phyloP scores from a whole-genome alignment of 2,329 filamentous ascomycete genomes.

The Fusarium anguioides region DNA sequence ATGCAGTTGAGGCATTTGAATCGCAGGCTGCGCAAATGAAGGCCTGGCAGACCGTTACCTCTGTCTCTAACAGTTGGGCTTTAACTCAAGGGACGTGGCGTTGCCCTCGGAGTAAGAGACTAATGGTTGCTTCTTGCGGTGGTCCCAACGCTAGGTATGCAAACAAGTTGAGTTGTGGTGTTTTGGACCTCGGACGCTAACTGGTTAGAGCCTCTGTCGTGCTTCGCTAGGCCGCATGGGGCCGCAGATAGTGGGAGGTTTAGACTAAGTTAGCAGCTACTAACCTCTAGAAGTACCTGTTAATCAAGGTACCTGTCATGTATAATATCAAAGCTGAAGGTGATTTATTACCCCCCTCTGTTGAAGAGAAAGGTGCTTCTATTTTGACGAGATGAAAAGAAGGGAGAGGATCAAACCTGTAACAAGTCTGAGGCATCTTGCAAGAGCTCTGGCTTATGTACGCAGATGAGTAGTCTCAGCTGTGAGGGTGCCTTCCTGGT shows the following conservation, averaged over 20 bases:
- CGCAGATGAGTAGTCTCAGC: conserved; percentile 1
- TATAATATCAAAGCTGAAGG: not conserved
- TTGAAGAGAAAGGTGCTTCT: no score
- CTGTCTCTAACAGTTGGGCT: conserved; percentile 12
- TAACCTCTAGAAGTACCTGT: no score
- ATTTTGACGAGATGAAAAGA: not conserved
- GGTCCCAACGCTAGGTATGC: conserved; percentile 41
- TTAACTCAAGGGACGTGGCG: conserved; percentile 18
- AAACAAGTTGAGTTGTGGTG: conserved; percentile 33
- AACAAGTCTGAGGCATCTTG: conserved; percentile 1
- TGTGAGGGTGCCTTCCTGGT: conserved; percentile 17
- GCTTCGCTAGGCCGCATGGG: not conserved
- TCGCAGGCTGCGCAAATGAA: not conserved
- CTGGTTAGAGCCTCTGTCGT: conserved; percentile 22
- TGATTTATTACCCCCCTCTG: no score
- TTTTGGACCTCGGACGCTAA: conserved; percentile 22
- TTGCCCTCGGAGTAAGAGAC: conserved; percentile 16
- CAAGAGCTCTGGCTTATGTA: not conserved
- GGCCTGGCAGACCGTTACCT: conserved; percentile 9
- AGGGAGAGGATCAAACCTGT: not conserved
- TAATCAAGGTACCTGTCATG: not conserved
- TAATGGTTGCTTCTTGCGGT: conserved; percentile 43
- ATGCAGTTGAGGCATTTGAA: conserved; percentile 9
- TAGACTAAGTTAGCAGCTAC: no score
- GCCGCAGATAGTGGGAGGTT: not conserved